These are phyloP conservation scores for Penicillium canariense DNA, from an alignment of 495 filamentous ascomycete species.

Conservation along the genomic window DNA sequence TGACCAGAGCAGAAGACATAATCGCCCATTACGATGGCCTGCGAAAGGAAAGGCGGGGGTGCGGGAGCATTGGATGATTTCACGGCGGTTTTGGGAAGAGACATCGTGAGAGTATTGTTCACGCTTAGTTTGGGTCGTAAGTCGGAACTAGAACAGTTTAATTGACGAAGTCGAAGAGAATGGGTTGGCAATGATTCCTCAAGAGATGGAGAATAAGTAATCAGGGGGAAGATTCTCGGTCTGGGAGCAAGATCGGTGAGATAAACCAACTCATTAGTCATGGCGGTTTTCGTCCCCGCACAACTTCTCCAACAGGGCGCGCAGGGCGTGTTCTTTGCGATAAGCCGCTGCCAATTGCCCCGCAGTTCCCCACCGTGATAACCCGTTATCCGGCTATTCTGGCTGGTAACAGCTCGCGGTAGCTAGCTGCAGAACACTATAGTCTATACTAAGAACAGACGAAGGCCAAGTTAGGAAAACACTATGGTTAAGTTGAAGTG, in stretches of 20 bases:
- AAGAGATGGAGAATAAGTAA: neutral
- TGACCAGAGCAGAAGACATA: slow-evolving; percentile 47
- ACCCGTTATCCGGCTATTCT: neutral
- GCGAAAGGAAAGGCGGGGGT: slow-evolving; percentile 44
- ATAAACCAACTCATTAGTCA: neutral
- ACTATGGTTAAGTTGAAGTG: neutral
- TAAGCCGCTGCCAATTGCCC: neutral
- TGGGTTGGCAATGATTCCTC: neutral
- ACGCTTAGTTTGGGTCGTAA: too few relatives aligned
- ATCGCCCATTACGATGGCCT: slow-evolving; percentile 43
- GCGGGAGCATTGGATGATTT: slow-evolving; percentile 36
- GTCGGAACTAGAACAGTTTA: too few relatives aligned
- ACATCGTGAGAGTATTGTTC: slow-evolving; percentile 9
- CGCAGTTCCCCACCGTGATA: slow-evolving; percentile 1
- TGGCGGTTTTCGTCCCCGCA: neutral
- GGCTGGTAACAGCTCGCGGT: too few relatives aligned
- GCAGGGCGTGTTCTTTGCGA: too few relatives aligned
- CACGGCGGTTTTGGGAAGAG: slow-evolving; percentile 21
- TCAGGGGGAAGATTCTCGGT: neutral
- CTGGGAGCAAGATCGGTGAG: too few relatives aligned
- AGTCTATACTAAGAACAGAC: neutral
- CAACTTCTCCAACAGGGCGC: too few relatives aligned
- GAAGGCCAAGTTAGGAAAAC: neutral
- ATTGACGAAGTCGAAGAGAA: too few relatives aligned
- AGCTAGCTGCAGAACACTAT: neutral